Evolutionary conservation across 192 early-diverging fungal species (phyloP).

Genomic region (Coemansia sp.): DNA sequence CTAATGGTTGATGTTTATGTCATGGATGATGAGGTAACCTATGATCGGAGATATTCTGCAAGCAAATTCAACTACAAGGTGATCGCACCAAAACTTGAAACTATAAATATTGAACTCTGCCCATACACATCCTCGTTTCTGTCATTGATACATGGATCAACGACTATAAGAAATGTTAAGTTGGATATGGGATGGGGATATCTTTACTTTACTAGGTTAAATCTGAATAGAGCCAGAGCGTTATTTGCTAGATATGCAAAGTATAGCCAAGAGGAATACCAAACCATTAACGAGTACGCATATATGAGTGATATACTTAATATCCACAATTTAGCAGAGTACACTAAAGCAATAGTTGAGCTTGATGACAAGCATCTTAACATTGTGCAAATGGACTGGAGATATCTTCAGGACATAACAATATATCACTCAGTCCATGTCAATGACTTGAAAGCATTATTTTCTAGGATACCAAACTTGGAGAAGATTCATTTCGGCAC

Average conservation of each 20-base stretch:
- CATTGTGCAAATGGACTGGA: neutral
- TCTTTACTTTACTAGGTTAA: neutral
- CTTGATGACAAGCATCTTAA: neutral
- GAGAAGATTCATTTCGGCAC: neutral
- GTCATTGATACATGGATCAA: too few species aligned
- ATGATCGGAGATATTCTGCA: neutral
- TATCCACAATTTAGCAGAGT: too few species aligned
- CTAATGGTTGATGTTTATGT: neutral
- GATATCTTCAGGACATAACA: neutral
- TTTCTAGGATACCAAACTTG: neutral
- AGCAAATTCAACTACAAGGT: too few species aligned
- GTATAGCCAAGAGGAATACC: too few species aligned
- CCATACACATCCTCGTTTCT: neutral
- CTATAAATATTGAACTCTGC: neutral
- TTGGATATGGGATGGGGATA: neutral
- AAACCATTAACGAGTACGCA: neutral
- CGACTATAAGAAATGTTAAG: neutral
- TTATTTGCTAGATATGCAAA: neutral
- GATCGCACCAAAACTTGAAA: constrained; percentile 7
- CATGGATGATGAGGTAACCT: neutral
- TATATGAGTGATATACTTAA: neutral
- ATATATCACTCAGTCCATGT: neutral
- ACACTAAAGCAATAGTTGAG: neutral
- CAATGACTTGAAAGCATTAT: neutral
- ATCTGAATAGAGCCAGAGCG: neutral